phyloP scores from a whole-genome alignment of 1,139 yeast genomes.

The Blastobotrys serpentis region DNA sequence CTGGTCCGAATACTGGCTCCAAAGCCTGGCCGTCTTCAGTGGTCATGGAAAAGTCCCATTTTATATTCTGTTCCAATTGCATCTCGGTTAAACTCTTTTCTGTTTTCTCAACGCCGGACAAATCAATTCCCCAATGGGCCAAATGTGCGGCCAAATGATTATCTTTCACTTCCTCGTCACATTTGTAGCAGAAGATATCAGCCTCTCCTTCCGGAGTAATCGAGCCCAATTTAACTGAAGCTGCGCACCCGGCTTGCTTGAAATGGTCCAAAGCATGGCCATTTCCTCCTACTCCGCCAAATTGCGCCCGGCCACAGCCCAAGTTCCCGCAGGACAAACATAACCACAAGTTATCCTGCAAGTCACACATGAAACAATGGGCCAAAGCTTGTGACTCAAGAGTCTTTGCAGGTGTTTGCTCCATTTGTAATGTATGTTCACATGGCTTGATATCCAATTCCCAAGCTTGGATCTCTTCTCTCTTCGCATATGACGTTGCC shows the following conservation, averaged over 20 bases:
- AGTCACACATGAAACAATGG: conserved; percentile 62
- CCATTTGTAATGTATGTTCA: conserved; percentile 60
- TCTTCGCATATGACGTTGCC: conserved; percentile 64
- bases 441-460: conserved; percentile 83
- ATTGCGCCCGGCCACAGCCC: conserved; percentile 93
- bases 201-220: conserved; percentile 62
- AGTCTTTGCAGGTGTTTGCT: conserved; percentile 37
- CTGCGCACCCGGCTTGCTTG: conserved; percentile 57
- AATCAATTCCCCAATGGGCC: conserved; percentile 65
- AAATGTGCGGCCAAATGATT: conserved; percentile 55
- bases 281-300: conserved; percentile 89
- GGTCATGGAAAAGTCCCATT: conserved; percentile 88
- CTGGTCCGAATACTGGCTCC: conserved; percentile 63
- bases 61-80: conserved; percentile 87
- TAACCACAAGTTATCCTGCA: conserved; percentile 82
- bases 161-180: conserved; percentile 86
- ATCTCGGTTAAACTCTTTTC: conserved; percentile 86
- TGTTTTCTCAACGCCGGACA: conserved; percentile 57
- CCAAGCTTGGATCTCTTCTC: conserved; percentile 86
- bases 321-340: conserved; percentile 84
- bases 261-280: conserved; percentile 84
- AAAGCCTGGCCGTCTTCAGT: conserved; percentile 68
- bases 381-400: conserved; percentile 23
- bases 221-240: conserved; percentile 90
- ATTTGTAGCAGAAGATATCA: conserved; percentile 83